Evolutionary conservation across 108 stramenopile genomes (phyloP).

Genomic region (Aurantiochytrium sp.): DNA sequence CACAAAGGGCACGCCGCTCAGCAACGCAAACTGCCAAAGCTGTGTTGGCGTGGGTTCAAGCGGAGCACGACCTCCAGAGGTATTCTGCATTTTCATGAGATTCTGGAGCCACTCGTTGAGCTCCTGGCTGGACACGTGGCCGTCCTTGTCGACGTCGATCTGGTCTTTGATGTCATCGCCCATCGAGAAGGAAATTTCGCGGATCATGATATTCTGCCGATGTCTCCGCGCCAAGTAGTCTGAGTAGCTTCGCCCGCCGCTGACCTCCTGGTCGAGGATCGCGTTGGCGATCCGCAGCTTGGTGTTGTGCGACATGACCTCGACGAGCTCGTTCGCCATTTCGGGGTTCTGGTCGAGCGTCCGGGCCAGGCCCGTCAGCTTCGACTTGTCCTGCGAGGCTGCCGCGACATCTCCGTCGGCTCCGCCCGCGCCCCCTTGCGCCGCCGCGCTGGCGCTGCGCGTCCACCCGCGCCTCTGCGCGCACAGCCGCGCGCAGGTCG

Average conservation of each 20-base stretch:
- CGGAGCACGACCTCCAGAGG: background rate
- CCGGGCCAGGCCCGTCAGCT: background rate
- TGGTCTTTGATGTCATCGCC: background rate
- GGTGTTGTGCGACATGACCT: background rate
- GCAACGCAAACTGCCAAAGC: background rate
- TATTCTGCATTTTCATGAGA: background rate
- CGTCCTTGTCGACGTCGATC: background rate
- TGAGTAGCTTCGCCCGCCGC: background rate
- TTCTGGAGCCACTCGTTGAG: background rate
- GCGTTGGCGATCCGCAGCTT: background rate
- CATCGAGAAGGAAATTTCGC: background rate
- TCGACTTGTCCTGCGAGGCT: background rate
- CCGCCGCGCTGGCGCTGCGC: too few species aligned
- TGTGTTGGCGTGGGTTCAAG: background rate
- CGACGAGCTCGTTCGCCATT: background rate
- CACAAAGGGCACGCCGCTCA: slow-evolving; percentile 5
- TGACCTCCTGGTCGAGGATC: slow-evolving; percentile 1
- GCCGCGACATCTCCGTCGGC: background rate
- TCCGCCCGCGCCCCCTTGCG: too few species aligned
- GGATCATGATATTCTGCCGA: background rate
- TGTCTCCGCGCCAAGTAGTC: background rate
- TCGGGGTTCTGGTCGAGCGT: background rate
- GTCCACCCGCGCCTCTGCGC: too few species aligned
- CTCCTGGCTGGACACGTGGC: slow-evolving; percentile 5
- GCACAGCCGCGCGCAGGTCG: too few species aligned